Base-by-base conservation (phyloP, 2,329 filamentous ascomycete genomes). In the Pseudogymnoascus sp. region DNA sequence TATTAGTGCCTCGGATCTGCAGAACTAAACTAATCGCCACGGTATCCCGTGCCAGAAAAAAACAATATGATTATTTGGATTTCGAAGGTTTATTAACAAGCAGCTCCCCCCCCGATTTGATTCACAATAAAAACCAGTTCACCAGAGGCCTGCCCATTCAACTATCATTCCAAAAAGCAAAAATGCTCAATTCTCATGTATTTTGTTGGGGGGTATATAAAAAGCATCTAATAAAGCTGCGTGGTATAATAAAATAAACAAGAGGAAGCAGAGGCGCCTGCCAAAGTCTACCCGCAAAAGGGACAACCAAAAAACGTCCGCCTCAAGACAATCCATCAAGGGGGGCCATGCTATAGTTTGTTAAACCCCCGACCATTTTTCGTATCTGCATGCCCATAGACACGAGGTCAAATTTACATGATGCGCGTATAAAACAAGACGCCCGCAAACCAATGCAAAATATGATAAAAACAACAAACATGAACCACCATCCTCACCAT, bases 161-260 rank as follows among this genome's bases (percentile, higher is more conserved):
- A 3, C 4, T 18, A 30, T 18, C 25, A 15, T 50, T 11, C 8
- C 14, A 30, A n/a, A 6, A 8, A 30, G 43, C 30, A 15, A 30
- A 22, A 50, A 30, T 30, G 1, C 25, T 50, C 43, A 50, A 50
- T 8, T 47, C 41, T 50, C 43, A 30, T 50, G 22, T 50, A 50
- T 41, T 50, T 50, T 50, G n/a, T 50, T 50, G 30, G n/a, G 43
- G 35, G 43, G 43, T 50, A 50, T 50, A 50, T 50, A 50, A 50
- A 50, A 50, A 50, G 43, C 22, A 50, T 50, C 43, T 50, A 50
- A 50, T 25, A 50, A 30, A 50, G 43, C 43, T 50, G 43, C 43
- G 8, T 50, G 43, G 43, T 50, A 50, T 50, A 50, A 50, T 50
- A 22, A 50, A 50, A 30, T 50, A 22, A 50, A 50, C 43, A 50